Evolutionary conservation across 306 rosid genomes (phyloP).

Genomic region (Sesbania bispinosa): DNA sequence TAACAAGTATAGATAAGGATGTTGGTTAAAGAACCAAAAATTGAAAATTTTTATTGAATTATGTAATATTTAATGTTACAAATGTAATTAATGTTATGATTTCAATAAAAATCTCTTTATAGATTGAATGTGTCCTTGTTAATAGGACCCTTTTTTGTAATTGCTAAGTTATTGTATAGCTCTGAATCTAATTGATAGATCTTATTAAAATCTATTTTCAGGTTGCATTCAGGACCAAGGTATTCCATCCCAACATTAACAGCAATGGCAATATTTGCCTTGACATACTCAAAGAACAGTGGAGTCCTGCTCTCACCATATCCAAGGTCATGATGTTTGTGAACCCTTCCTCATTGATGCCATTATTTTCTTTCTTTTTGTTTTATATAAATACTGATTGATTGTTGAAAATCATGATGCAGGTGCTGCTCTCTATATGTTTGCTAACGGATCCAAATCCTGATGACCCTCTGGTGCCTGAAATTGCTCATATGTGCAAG

Average conservation of each 20-base stretch:
- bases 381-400: not conserved
- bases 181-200: conserved; percentile 4
- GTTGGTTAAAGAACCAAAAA: no score
- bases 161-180: not conserved
- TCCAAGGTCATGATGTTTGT: conserved; percentile 60
- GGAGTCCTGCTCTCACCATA: conserved; percentile 98
- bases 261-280: conserved; percentile 86
- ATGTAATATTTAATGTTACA: no score
- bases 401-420: conserved; percentile 20
- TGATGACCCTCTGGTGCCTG: conserved; percentile 91
- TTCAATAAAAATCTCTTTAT: no score
- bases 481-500: conserved; percentile 92
- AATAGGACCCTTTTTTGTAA: no score
- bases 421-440: conserved; percentile 87
- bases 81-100: no score
- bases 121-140: no score
- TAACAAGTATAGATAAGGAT: no score
- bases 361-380: not conserved
- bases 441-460: conserved; percentile 93
- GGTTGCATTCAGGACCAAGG: conserved; percentile 94
- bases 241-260: conserved; percentile 89
- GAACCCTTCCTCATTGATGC: not conserved
- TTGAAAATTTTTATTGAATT: no score
- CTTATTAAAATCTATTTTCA: conserved; percentile 25
- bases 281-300: conserved; percentile 93